phyloP scores from a whole-genome alignment of 257 asterid genomes.

The Capsicum rhomboideum region DNA sequence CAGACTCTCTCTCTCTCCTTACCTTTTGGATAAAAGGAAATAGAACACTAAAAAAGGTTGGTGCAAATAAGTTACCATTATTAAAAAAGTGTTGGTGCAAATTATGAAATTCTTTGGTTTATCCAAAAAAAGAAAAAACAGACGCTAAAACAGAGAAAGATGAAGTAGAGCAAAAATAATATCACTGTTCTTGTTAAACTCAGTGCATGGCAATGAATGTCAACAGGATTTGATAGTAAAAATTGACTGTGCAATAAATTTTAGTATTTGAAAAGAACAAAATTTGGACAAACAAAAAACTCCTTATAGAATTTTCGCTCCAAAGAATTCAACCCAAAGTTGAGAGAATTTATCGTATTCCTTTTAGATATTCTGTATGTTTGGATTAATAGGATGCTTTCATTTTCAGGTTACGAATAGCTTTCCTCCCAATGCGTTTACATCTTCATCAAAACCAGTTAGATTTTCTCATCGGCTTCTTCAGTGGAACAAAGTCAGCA shows the following conservation, averaged over 20 bases:
- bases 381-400: not conserved
- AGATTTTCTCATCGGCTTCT: slow-evolving; percentile 86
- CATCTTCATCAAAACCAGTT: slow-evolving; percentile 98
- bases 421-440: slow-evolving; percentile 72
- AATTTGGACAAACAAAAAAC: not conserved
- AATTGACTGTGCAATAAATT: not conserved
- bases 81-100: not conserved
- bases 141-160: not conserved
- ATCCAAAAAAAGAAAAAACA: not conserved
- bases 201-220: not conserved
- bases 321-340: not conserved
- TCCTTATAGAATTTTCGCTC: not conserved
- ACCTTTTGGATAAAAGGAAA: not conserved
- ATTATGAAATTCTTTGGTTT: not conserved
- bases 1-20: not conserved
- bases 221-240: not conserved
- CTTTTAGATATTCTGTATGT: not conserved
- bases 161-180: not conserved
- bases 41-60: not conserved
- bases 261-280: not conserved
- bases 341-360: not conserved
- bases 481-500: slow-evolving; percentile 58
- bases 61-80: not conserved
- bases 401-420: slow-evolving; percentile 61
- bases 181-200: not conserved